These are phyloP conservation scores for Fonsecaea pedrosoi DNA, from an alignment of 2,329 filamentous ascomycete species.

Conservation along the genomic window DNA sequence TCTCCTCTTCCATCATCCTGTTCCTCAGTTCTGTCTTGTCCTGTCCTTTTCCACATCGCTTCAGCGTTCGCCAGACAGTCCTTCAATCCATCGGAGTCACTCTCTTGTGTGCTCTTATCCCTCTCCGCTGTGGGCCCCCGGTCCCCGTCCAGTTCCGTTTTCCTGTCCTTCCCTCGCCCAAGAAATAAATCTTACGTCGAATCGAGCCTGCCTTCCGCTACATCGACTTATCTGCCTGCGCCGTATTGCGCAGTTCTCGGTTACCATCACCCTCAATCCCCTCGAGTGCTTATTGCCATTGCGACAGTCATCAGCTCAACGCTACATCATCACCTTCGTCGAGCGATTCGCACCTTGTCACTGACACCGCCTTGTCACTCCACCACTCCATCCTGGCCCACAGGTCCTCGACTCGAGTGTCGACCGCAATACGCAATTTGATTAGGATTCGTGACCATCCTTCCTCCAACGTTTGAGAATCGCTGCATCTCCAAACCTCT, in stretches of 20 bases:
- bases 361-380: conserved; percentile 23
- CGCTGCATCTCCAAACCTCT: conserved; percentile 17
- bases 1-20: conserved; percentile 14
- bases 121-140: conserved; percentile 21
- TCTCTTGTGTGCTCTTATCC: conserved; percentile 37
- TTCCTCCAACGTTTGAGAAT: conserved; percentile 20
- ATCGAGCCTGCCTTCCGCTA: conserved; percentile 26
- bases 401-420: conserved; percentile 11
- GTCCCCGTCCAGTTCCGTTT: conserved; percentile 34
- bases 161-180: conserved; percentile 37
- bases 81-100: conserved; percentile 36
- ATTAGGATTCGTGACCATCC: conserved; percentile 22
- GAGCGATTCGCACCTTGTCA: conserved; percentile 10
- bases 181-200: conserved; percentile 29
- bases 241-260: conserved; percentile 18
- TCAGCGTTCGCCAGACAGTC: conserved; percentile 33
- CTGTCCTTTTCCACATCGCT: conserved; percentile 29
- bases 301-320: conserved; percentile 34
- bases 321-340: conserved; percentile 24
- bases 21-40: conserved; percentile 38
- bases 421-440: conserved; percentile 24
- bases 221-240: conserved; percentile 12
- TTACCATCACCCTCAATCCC: conserved; percentile 13
- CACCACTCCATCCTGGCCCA: conserved; percentile 22
- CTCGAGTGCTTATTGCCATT: conserved; percentile 17